These are phyloP conservation scores for Alternaria brassicicola DNA, from an alignment of 2,329 filamentous ascomycete genomes.

Conservation along the genomic window DNA sequence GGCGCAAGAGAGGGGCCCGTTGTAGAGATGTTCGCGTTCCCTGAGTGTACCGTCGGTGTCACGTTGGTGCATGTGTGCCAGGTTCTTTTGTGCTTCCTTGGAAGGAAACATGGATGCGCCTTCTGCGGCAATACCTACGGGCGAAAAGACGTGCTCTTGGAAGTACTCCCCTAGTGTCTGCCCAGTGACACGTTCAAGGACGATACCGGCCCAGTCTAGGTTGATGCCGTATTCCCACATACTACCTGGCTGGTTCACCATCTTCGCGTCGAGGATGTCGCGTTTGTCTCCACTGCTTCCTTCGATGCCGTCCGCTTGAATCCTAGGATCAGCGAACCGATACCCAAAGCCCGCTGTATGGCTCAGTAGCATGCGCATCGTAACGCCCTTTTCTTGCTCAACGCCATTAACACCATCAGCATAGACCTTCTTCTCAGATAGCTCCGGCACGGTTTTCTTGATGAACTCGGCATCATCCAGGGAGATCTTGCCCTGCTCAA, in stretches of 20 bases:
- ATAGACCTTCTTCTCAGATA: slow-evolving; percentile 52
- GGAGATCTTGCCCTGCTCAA: slow-evolving; percentile 45
- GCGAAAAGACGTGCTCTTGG: slow-evolving; percentile 54
- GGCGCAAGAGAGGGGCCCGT: slow-evolving; percentile 53
- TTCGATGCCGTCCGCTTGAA: slow-evolving; percentile 51
- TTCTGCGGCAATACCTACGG: slow-evolving; percentile 50
- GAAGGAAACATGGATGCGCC: slow-evolving; percentile 65
- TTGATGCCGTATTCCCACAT: slow-evolving; percentile 63
- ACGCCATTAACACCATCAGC: slow-evolving; percentile 42
- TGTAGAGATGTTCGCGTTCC: slow-evolving; percentile 59
- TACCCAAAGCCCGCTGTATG: slow-evolving; percentile 61
- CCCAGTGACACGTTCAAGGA: slow-evolving; percentile 54
- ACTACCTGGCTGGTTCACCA: slow-evolving; percentile 68
- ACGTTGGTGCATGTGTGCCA: slow-evolving; percentile 65
- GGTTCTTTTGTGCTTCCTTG: slow-evolving; percentile 58
- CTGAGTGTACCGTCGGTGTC: slow-evolving; percentile 49
- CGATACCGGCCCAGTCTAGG: slow-evolving; percentile 58
- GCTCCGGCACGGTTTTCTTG: slow-evolving; percentile 42
- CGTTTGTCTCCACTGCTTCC: slow-evolving; percentile 42
- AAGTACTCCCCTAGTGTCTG: slow-evolving; percentile 55
- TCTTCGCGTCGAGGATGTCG: slow-evolving; percentile 58
- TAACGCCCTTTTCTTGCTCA: slow-evolving; percentile 54
- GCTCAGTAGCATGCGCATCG: slow-evolving; percentile 57
- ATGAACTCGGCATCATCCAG: slow-evolving; percentile 45
- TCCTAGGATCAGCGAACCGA: slow-evolving; percentile 55